phyloP scores from a whole-genome alignment of 257 asterid genomes.

The Fraxinus anomala region DNA sequence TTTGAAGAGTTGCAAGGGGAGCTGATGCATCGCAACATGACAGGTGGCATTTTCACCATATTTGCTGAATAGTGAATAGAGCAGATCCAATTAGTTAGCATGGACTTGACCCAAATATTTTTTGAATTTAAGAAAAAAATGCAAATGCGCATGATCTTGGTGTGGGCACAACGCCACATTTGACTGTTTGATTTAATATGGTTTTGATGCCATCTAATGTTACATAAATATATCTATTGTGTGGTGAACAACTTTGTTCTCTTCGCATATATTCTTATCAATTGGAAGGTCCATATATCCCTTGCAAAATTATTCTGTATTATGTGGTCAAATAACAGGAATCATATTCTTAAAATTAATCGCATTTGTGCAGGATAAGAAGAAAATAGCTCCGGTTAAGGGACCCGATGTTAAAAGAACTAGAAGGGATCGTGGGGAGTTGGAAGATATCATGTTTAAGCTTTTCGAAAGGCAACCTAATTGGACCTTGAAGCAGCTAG shows the following conservation, averaged over 20 bases:
- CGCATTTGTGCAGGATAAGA: constrained; percentile 66
- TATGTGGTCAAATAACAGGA: constrained; percentile 12
- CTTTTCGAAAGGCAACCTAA: constrained; percentile 90
- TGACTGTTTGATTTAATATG: not conserved
- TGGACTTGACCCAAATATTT: not conserved
- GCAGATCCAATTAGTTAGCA: not conserved
- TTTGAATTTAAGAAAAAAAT: not conserved
- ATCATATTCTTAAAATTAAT: not conserved
- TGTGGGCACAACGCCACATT: not conserved
- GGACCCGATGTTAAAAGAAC: constrained; percentile 83
- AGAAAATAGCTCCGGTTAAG: constrained; percentile 73
- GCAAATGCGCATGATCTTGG: not conserved
- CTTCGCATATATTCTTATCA: not conserved
- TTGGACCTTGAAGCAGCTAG: constrained; percentile 92
- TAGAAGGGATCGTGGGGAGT: constrained; percentile 91
- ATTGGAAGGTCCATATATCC: not conserved
- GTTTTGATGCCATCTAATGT: not conserved
- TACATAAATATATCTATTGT: not conserved
- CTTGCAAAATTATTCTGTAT: not conserved
- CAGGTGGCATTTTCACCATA: not conserved
- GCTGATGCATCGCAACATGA: not conserved
- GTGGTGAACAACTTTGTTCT: not conserved
- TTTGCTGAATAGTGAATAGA: not conserved
- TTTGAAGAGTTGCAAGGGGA: not conserved
- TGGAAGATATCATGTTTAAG: constrained; percentile 95